Conservation (phyloP, 306 rosid genomes). For the Vicia faba region DNA sequence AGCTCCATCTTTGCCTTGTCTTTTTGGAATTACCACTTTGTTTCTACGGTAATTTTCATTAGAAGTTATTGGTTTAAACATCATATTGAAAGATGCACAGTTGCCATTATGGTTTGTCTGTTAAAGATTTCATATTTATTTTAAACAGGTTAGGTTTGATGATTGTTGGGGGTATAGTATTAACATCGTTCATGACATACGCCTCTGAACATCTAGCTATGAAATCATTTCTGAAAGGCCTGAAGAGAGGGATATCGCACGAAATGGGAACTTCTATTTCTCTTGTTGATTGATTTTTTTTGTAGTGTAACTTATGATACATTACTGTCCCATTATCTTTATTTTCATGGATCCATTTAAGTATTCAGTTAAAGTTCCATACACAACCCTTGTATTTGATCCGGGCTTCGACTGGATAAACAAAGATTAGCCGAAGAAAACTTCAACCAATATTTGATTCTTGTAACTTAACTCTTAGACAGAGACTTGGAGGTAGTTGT, state of each 20-base stretch:
- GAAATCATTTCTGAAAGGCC: conserved; percentile 74
- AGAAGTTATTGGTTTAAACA: conserved; percentile 15
- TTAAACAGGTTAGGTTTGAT: conserved; percentile 78
- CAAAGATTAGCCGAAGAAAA: conserved; percentile 16
- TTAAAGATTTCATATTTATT: neutral
- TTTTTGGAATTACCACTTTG: conserved; percentile 70
- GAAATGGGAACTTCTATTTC: conserved; percentile 50
- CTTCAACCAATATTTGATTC: neutral
- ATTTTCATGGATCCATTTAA: conserved; percentile 31
- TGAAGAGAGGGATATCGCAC: conserved; percentile 55
- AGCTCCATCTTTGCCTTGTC: conserved; percentile 44
- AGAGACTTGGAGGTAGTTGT: neutral
- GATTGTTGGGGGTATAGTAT: conserved; percentile 63
- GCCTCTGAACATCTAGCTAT: conserved; percentile 82
- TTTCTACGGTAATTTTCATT: conserved; percentile 63
- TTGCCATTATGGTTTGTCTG: no score
- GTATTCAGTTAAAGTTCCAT: conserved; percentile 18
- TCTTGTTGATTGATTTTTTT: conserved; percentile 46
- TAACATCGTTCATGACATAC: conserved; percentile 82
- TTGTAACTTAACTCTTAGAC: neutral
- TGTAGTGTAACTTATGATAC: conserved; percentile 32
- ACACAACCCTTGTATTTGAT: neutral
- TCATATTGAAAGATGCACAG: conserved; percentile 2
- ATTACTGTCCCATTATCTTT: conserved; percentile 7
- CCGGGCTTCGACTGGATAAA: neutral